phyloP scores from a whole-genome alignment of 805 yeast species.

The Lipomyces chichibuensis region DNA sequence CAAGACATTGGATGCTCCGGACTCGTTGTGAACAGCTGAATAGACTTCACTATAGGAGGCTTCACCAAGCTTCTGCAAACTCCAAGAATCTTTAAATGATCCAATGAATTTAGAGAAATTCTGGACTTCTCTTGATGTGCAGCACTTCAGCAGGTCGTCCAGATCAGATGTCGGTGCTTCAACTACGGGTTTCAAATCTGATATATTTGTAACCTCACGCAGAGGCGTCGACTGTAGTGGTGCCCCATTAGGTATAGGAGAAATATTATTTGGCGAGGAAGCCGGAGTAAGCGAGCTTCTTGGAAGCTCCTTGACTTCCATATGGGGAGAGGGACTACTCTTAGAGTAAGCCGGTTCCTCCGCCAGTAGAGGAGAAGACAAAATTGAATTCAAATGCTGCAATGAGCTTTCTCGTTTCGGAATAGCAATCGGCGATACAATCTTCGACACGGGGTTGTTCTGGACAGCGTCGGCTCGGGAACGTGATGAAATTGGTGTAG shows the following conservation, averaged over 20 bases:
- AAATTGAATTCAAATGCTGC: neutral
- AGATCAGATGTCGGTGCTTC: constrained; percentile 38
- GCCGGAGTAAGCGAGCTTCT: neutral
- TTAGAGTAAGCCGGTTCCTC: neutral
- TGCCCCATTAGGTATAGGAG: neutral
- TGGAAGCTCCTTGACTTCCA: neutral
- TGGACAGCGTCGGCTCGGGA: neutral
- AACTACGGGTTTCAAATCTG: constrained; percentile 7
- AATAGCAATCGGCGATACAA: neutral
- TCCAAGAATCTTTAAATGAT: constrained; percentile 34
- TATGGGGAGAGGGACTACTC: neutral
- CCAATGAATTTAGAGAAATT: constrained; percentile 44
- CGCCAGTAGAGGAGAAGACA: neutral
- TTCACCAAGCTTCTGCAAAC: constrained; percentile 50
- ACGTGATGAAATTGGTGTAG: constrained; percentile 7
- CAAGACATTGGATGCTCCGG: constrained; percentile 46
- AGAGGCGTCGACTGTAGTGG: constrained; percentile 26
- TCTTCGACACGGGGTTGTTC: neutral
- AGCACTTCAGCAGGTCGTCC: constrained; percentile 45
- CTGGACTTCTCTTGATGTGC: constrained; percentile 44
- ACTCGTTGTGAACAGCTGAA: constrained; percentile 39
- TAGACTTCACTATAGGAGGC: constrained; percentile 55
- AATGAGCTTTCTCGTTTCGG: constrained; percentile 9
- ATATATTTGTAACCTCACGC: constrained; percentile 25
- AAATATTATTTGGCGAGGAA: neutral